Evolutionary conservation across 768 basidiomycete genomes (phyloP).

Genomic region (Inosperma sp.): DNA sequence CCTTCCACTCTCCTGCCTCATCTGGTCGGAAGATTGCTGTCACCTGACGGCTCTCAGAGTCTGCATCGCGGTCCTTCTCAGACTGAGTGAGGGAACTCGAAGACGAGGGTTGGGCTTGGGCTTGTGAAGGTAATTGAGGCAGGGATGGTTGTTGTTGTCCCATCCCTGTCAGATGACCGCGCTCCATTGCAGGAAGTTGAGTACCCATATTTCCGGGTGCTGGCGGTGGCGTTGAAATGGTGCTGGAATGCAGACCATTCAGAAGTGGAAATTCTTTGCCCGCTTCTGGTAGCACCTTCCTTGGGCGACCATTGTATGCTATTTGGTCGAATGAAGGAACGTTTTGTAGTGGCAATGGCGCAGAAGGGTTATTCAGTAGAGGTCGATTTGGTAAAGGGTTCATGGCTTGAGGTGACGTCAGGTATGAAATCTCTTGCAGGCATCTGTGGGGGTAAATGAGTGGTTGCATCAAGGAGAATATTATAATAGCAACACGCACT

Average conservation of each 20-base stretch:
- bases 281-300: constrained; percentile 74
- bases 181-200: constrained; percentile 45
- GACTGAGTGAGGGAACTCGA: constrained; percentile 24
- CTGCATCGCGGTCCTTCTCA: constrained; percentile 45
- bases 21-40: constrained; percentile 88
- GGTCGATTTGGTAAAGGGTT: constrained; percentile 92
- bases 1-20: constrained; percentile 82
- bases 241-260: constrained; percentile 54
- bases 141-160: constrained; percentile 35
- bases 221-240: constrained; percentile 49
- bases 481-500: constrained; percentile 48
- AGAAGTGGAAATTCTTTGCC: constrained; percentile 65
- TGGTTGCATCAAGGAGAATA: background rate
- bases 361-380: constrained; percentile 58
- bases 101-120: constrained; percentile 30
- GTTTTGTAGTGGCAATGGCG: constrained; percentile 64
- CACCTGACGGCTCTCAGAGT: constrained; percentile 49
- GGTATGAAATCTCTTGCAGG: constrained; percentile 95
- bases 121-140: constrained; percentile 33
- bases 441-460: constrained; percentile 48
- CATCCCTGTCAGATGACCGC: constrained; percentile 41
- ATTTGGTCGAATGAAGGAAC: constrained; percentile 71
- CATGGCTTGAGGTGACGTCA: constrained; percentile 95
- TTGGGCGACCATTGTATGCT: constrained; percentile 72
- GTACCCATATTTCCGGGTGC: constrained; percentile 37